Evolutionary conservation across 2,329 filamentous ascomycete species (phyloP).

Genomic region (Spiromastix sp.): DNA sequence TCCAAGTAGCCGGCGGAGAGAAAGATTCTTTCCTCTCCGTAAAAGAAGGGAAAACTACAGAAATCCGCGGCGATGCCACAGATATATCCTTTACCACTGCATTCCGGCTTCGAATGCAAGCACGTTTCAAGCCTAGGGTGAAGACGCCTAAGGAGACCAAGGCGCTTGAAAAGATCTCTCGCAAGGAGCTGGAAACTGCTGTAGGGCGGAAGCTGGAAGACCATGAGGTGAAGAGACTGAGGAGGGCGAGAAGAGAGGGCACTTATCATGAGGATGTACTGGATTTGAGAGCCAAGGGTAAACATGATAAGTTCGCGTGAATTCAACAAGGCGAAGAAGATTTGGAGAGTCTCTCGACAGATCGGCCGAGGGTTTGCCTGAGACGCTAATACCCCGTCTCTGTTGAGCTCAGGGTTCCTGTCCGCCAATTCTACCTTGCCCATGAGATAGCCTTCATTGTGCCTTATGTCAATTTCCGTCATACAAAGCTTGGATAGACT

Average conservation of each 20-base stretch:
- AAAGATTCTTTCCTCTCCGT: conserved; percentile 60
- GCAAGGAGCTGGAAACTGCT: conserved; percentile 72
- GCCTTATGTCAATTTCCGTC: neutral
- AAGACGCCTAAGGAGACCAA: conserved; percentile 74
- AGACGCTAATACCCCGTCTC: too few species aligned
- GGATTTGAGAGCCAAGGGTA: conserved; percentile 80
- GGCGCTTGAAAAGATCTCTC: conserved; percentile 72
- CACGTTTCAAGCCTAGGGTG: conserved; percentile 75
- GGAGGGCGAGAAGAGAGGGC: conserved; percentile 73
- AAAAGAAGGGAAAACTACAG: conserved; percentile 41
- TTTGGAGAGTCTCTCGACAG: neutral
- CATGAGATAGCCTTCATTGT: too few species aligned
- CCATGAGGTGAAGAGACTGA: conserved; percentile 74
- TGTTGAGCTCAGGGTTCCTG: too few species aligned
- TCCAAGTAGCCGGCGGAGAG: conserved; percentile 52
- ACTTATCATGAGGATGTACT: conserved; percentile 82
- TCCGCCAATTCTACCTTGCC: too few species aligned
- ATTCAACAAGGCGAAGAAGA: conserved; percentile 11
- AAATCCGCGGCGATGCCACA: conserved; percentile 68
- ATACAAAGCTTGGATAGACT: neutral
- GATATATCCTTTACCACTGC: conserved; percentile 58
- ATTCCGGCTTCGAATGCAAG: conserved; percentile 83
- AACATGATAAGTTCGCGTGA: conserved; percentile 76
- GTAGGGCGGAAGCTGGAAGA: conserved; percentile 69
- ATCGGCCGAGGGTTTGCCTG: too few species aligned